Evolutionary conservation across 805 yeast genomes (phyloP).

Genomic region (Cyberlindnera mycetangii): DNA sequence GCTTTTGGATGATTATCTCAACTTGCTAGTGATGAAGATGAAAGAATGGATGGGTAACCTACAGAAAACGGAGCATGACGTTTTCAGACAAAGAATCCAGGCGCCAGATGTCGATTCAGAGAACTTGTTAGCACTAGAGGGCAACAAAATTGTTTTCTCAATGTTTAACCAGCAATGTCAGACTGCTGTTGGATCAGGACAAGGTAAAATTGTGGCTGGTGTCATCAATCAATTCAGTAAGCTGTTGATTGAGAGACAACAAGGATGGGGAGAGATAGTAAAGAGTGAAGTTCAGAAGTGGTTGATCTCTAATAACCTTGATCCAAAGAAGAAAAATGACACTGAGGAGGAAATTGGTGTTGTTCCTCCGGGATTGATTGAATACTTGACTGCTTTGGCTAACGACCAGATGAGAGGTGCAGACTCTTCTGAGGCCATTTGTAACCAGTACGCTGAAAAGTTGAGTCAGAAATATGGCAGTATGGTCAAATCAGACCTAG

Average conservation of each 20-base stretch:
- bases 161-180: slow-evolving; percentile 89
- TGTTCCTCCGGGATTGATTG: slow-evolving; percentile 74
- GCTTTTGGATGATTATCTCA: slow-evolving; percentile 74
- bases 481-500: slow-evolving; percentile 55
- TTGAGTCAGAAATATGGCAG: slow-evolving; percentile 62
- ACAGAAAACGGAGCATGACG: slow-evolving; percentile 58
- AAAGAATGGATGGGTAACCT: slow-evolving; percentile 81
- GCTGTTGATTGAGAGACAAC: slow-evolving; percentile 58
- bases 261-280: slow-evolving; percentile 56
- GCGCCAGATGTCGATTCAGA: slow-evolving; percentile 78
- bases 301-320: slow-evolving; percentile 26
- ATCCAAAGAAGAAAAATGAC: slow-evolving; percentile 21
- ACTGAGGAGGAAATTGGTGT: slow-evolving; percentile 37
- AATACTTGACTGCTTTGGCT: slow-evolving; percentile 77
- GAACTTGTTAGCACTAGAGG: slow-evolving; percentile 63
- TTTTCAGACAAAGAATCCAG: slow-evolving; percentile 59
- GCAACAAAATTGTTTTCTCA: slow-evolving; percentile 73
- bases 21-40: slow-evolving; percentile 68
- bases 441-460: slow-evolving; percentile 59
- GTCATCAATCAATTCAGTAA: slow-evolving; percentile 70
- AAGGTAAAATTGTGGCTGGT: slow-evolving; percentile 74
- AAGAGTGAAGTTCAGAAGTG: slow-evolving; percentile 47
- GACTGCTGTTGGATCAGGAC: slow-evolving; percentile 81
- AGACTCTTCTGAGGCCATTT: slow-evolving; percentile 65
- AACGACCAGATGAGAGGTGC: slow-evolving; percentile 79